Base-by-base conservation (phyloP, 495 filamentous ascomycete genomes). In the Trichoderma asperelloides region DNA sequence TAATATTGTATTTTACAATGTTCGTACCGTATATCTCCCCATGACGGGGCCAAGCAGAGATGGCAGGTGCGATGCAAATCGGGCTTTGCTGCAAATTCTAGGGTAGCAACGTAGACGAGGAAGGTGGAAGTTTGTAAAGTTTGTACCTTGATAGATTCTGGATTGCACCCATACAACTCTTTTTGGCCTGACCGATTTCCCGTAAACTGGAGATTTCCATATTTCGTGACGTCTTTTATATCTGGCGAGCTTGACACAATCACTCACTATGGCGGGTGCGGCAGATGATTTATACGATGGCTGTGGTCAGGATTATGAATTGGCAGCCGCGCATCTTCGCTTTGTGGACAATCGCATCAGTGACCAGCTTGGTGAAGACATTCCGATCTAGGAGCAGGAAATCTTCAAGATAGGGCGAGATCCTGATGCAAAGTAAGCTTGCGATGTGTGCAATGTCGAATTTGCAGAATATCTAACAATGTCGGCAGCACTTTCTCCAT, bases 401-500 rank as follows among this genome's bases (percentile, higher is more conserved):
- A 77, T 77, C 2, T 66, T 80, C 65, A 70, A 66, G 18, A 65
- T 81, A 63, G 80, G 80, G 7, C 72, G 80, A 62, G 72, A 75
- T 65, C 65, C 70, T 1, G 69, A 70, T 65, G 66, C 71, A 8
- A 74, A 74, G 71, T 79, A 77, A 40, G 70, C 68, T 3, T 64
- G n/a, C 18, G 0, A 12, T 21, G 28, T 39, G 1, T 33, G 6
- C 2, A 37, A 30, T 33, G 13, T 4, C 18, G 16, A n/a, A 5
- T 45, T 6, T 30, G 51, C 43, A 68, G 6, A 62, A 71, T 39
- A 39, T 43, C 23, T 65, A 23, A 47, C 55, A 45, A 28, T 62
- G 63, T 63, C 64, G 68, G 39, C 23, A 85, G 84, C 67, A 68
- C 79, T 27, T 73, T 83, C 51, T 73, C 75, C 21, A 69, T 87